Base-by-base conservation (phyloP, 2,329 filamentous ascomycete species). In the Calonectria pseudoreteaudii region DNA sequence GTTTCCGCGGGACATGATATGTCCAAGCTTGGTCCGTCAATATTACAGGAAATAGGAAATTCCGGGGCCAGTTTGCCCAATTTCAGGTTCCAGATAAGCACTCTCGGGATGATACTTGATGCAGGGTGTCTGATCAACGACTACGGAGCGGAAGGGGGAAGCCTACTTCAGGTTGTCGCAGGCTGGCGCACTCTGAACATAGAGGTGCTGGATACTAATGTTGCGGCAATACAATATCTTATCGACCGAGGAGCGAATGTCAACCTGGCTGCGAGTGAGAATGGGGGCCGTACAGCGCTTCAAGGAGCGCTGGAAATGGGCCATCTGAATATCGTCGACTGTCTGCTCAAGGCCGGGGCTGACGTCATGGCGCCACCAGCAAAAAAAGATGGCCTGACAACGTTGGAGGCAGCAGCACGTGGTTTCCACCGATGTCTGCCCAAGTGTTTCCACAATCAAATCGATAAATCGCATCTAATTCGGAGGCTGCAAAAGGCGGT, bases 131-230 rank as follows among this genome's bases (percentile, higher is more conserved):
- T n/a, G 2, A 60, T 60, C 11, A 41, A 60, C 26, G 16, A 26
- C 4, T 28, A 41, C 20, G 56, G 56, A 8, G 6, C 13, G 3
- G 20, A 18, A 3, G 56, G 56, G 3, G 18, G n/a, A 41, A 60
- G n/a, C 4, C 34, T 23, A 11, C 16, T 60, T 41, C 56, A 60
- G 14, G 20, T 41, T 18, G 34, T 34, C 18, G 56, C 56, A 38
- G 16, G 20, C 18, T 7, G 11, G 3, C 1, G 1, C 1, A 13
- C 13, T 10, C 31, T 36, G 11, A 0, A n/a, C 1, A 0, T 9
- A 2, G 4, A 20, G 4, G 5, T n/a, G 7, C 2, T 1, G 2
- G 20, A 38, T 2, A 6, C 14, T 18, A 7, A 16, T 58, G 20
- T 38, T 18, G 34, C 34, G 10, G 8, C 16, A 14, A 34, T 60